Conservation (phyloP, 129 eudicot species). For the Artemisia argyi region DNA sequence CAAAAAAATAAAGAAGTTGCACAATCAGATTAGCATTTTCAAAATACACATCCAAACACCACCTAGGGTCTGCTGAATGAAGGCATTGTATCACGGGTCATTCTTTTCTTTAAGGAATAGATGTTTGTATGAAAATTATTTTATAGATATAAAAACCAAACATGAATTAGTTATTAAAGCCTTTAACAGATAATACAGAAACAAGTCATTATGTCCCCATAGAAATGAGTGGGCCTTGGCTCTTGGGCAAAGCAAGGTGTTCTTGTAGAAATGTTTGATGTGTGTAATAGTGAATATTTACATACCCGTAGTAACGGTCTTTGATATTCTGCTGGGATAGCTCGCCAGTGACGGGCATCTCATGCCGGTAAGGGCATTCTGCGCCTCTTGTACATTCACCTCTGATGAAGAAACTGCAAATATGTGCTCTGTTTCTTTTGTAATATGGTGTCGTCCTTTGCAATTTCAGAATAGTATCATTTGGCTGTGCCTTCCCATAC, state of each 20-base stretch:
- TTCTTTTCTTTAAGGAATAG: not conserved
- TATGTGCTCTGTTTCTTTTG: constrained; percentile 93
- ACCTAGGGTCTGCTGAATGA: not conserved
- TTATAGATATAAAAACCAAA: not conserved
- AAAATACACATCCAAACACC: not conserved
- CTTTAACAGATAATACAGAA: not conserved
- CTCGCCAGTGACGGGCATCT: constrained; percentile 97
- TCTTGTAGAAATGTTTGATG: not conserved
- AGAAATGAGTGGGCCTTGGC: not conserved
- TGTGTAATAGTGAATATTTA: not conserved
- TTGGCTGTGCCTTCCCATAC: constrained; percentile 78
- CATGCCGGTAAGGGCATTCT: constrained; percentile 98
- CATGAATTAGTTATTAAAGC: not conserved
- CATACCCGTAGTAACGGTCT: constrained; percentile 98
- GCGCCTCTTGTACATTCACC: constrained; percentile 99
- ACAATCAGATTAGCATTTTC: not conserved
- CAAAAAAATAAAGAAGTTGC: too few species aligned
- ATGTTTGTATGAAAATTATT: not conserved
- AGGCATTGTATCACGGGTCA: not conserved
- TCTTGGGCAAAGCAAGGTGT: not conserved
- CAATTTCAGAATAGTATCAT: constrained; percentile 88
- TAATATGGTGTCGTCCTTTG: constrained; percentile 94
- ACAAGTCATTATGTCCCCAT: not conserved
- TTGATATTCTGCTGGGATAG: constrained; percentile 91
- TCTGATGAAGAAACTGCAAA: constrained; percentile 88